Conservation (phyloP, 441 rosid genomes). For the Populus tomentosa region DNA sequence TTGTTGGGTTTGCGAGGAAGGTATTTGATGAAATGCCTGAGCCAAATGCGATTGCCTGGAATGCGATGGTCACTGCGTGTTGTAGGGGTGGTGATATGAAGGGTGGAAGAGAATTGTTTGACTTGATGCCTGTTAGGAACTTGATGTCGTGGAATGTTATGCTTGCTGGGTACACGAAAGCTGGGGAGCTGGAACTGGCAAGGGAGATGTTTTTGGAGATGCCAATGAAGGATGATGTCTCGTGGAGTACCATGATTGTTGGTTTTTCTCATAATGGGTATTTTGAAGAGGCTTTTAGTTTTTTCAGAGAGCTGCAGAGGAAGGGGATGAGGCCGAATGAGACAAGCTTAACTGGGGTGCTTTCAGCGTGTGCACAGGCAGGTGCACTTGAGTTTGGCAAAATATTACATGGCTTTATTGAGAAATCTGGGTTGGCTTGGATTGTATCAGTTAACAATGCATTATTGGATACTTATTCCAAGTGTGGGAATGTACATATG, state of each 20-base stretch:
- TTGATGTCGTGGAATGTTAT: constrained; percentile 61
- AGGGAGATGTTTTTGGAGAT: constrained; percentile 40
- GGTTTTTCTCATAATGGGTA: constrained; percentile 59
- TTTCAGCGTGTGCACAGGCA: constrained; percentile 69
- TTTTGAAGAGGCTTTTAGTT: constrained; percentile 51
- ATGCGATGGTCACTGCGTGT: constrained; percentile 53
- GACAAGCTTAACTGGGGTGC: constrained; percentile 75
- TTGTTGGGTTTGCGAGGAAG: constrained; percentile 40
- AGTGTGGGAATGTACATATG: constrained; percentile 65
- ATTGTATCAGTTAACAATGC: constrained; percentile 67
- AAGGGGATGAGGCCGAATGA: constrained; percentile 52
- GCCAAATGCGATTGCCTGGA: constrained; percentile 66
- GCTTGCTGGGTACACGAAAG: constrained; percentile 61
- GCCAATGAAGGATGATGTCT: constrained; percentile 52
- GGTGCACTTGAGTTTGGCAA: constrained; percentile 64
- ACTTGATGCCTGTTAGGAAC: constrained; percentile 43
- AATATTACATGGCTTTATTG: constrained; percentile 56
- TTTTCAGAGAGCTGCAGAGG: constrained; percentile 51
- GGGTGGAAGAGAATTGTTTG: constrained; percentile 38
- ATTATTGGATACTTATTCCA: constrained; percentile 64
- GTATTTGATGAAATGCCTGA: constrained; percentile 61
- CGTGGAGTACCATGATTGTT: constrained; percentile 73
- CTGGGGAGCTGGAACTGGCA: constrained; percentile 54
- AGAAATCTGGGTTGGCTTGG: constrained; percentile 52
- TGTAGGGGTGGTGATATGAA: constrained; percentile 40